These are phyloP conservation scores for Arthroderma sp. DNA, from an alignment of 2,329 filamentous ascomycete genomes.

Conservation along the genomic window DNA sequence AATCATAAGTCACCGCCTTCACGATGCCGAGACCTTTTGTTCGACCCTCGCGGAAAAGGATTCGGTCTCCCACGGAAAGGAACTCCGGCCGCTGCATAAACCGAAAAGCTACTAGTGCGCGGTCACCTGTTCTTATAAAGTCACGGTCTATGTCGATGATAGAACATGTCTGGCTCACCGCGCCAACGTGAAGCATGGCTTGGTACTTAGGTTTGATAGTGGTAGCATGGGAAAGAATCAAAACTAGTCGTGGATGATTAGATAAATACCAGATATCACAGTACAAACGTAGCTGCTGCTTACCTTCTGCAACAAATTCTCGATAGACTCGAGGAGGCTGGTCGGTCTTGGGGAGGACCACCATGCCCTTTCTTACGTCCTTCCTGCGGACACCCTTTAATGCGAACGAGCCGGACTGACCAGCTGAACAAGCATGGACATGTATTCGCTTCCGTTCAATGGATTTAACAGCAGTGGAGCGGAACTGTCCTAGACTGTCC, in stretches of 20 bases:
- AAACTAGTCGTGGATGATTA: conserved; percentile 39
- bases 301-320: conserved; percentile 68
- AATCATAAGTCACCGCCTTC: conserved; percentile 79
- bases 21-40: conserved; percentile 95
- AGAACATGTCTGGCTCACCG: conserved; percentile 86
- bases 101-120: conserved; percentile 85
- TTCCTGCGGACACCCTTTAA: conserved; percentile 76
- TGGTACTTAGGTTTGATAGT: conserved; percentile 96
- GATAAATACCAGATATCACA: not conserved
- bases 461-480: conserved; percentile 70
- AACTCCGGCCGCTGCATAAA: conserved; percentile 95
- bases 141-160: conserved; percentile 97
- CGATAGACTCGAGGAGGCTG: conserved; percentile 59
- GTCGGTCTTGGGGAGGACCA: conserved; percentile 75
- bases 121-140: conserved; percentile 84
- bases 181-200: conserved; percentile 93
- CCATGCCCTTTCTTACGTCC: conserved; percentile 96
- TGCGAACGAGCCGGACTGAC: conserved; percentile 86
- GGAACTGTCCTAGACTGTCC: conserved; percentile 81
- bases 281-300: conserved; percentile 9
- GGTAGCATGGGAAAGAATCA: conserved; percentile 89
- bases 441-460: conserved; percentile 90
- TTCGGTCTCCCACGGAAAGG: conserved; percentile 69
- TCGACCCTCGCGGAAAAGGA: conserved; percentile 85
- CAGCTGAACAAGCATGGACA: conserved; percentile 76